Evolutionary conservation across 129 eudicot genomes (phyloP).

Genomic region (Chrysanthemum makinoi): DNA sequence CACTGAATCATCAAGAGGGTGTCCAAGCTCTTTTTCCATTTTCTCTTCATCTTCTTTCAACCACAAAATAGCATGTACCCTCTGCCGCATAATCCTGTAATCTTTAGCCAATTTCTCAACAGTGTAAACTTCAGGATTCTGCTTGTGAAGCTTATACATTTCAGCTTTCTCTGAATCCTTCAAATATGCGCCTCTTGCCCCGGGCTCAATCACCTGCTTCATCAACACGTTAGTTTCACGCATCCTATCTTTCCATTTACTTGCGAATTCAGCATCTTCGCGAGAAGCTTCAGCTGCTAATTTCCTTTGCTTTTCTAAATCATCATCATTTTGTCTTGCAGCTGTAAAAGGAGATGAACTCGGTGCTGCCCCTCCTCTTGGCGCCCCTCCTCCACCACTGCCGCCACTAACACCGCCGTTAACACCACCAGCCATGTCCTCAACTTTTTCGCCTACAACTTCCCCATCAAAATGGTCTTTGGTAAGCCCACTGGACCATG

Average conservation of each 20-base stretch:
- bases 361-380: slow-evolving; percentile 22
- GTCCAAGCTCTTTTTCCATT: slow-evolving; percentile 77
- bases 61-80: slow-evolving; percentile 94
- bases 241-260: slow-evolving; percentile 53
- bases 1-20: slow-evolving; percentile 76
- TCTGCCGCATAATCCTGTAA: slow-evolving; percentile 81
- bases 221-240: slow-evolving; percentile 47
- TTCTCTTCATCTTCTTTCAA: slow-evolving; percentile 79
- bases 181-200: slow-evolving; percentile 80
- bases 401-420: slow-evolving; percentile 16
- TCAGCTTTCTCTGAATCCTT: slow-evolving; percentile 85
- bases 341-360: slow-evolving; percentile 16
- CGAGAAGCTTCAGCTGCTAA: slow-evolving; percentile 37
- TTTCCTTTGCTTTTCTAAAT: slow-evolving; percentile 34
- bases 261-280: slow-evolving; percentile 34
- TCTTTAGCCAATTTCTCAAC: slow-evolving; percentile 86
- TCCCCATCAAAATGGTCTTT: slow-evolving; percentile 86
- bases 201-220: slow-evolving; percentile 88
- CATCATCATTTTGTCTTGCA: slow-evolving; percentile 37
- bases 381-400: slow-evolving; percentile 26
- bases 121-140: slow-evolving; percentile 78
- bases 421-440: background rate
- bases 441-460: slow-evolving; percentile 50
- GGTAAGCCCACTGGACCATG: slow-evolving; percentile 81
- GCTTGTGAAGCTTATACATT: slow-evolving; percentile 82